Base-by-base conservation (phyloP, 1,284 basidiomycete species). In the Malassezia sympodialis region DNA sequence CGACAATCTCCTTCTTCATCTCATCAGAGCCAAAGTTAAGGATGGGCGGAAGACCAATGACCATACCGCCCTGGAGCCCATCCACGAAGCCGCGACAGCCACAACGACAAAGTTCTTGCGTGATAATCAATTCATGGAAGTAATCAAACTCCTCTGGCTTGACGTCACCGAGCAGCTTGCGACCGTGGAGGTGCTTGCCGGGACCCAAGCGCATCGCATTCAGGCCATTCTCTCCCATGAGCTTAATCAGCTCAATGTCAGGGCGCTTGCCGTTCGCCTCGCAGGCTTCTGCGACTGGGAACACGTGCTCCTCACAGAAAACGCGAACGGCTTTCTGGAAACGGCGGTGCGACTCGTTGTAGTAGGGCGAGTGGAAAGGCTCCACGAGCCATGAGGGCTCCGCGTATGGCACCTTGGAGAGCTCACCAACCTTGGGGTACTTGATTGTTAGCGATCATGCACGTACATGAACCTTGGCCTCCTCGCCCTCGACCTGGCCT, bases 191-290 rank as follows among this genome's bases (percentile, higher is more conserved):
- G 69, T 94, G 90, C 68, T 80, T 80, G 17, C 79, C 80, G 4
- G 81, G 81, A 17, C 91, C 91, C 75, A 96, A 78, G 46, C 89
- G 83, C 90, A 94, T 94, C 3, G 88, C 86, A 62, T 89, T 84
- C 48, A 83, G 54, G 58, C 80, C 82, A 28, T 61, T 54, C 23
- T 60, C 53, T 17, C 75, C 76, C 72, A 76, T 73, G 51, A 64
- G 61, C 51, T 75, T 63, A 26, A 76, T 60, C 23, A 77, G 64
- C 51, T 72, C 75, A 47, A 67, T 60, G 11, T 68, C 65, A 14
- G 73, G 70, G 24, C 67, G 58, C 60, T 75, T 66, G 44, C 71
- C 65, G 34, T 58, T 63, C 46, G 60, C 59, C 61, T 77, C 76
- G 52, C 72, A 68, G 24, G 53, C 50, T 37, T 67, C 61, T 2